Base-by-base conservation (phyloP, 2,329 filamentous ascomycete genomes). In the Karstenula rhodostoma region DNA sequence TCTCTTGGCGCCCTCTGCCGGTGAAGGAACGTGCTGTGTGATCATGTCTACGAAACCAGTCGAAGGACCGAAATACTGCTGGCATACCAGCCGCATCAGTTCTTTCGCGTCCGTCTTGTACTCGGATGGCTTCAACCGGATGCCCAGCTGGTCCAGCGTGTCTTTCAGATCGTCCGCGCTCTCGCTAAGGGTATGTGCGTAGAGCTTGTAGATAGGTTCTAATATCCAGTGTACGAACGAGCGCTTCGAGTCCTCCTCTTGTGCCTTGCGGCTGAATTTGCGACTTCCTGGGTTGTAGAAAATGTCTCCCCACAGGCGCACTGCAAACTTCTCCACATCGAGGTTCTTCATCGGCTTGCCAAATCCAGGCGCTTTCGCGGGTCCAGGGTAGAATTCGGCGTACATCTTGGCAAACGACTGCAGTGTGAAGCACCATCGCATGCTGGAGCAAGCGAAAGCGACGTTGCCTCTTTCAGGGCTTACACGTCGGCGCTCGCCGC, bases 381-480 rank as follows among this genome's bases (percentile, higher is more conserved):
- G 68, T 54, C 90, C 90, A 6, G 91, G 88, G 76, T 94, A 97
- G 52, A 87, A 92, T 67, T 97, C 91, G 6, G 93, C 89, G 76
- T 99, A 99, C 92, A 97, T 96, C 77, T 93, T 94, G 13, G 95
- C 91, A 75, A 99, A 99, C 1, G 94, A 97, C 63, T 90, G 89
- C 35, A 99, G 82, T 0, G 94, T 98, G 77, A 99, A 97, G 77
- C 93, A 96, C 95, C 95, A 99, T 58, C 92, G 91, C 90, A 98
- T 94, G 61, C 89, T 90, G 52, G 91, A 92, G 77, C 93, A 97
- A 0, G 94, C 92, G 75, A 99, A 99, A 10, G 96, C 89, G n/a
- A 99, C 95, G 75, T 99, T 99, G 63, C 95, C 95, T 80, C 94
- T 97, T 75, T 99, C 95, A 0, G 95, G 95, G 68, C 94, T 98